phyloP scores from a whole-genome alignment of 192 early-diverging fungal species.

The Podila verticillata region DNA sequence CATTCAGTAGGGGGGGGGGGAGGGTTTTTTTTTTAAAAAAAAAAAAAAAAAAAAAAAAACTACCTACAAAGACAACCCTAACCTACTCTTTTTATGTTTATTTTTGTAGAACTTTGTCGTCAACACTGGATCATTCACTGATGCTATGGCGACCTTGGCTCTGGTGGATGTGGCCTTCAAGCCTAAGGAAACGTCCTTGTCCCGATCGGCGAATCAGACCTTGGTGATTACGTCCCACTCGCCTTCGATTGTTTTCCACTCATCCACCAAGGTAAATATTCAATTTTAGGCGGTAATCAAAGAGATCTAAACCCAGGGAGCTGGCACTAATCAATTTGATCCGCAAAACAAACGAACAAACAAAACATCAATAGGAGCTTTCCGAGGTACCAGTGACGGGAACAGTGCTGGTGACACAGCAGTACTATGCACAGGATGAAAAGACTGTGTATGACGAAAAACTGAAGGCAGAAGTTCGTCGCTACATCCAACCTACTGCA shows the following conservation, averaged over 20 bases:
- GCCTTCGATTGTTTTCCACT: slow-evolving; percentile 56
- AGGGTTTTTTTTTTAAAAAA: background rate
- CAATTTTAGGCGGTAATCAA: too few relatives aligned
- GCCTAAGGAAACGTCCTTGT: slow-evolving; percentile 16
- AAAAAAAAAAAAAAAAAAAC: too few relatives aligned
- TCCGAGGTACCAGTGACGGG: slow-evolving; percentile 13
- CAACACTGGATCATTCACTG: slow-evolving; percentile 45
- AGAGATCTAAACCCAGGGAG: too few relatives aligned
- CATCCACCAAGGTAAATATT: slow-evolving; percentile 45
- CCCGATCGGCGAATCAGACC: slow-evolving; percentile 19
- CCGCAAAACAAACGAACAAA: too few relatives aligned
- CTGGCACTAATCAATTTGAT: too few relatives aligned
- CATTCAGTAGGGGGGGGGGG: background rate
- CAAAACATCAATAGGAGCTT: slow-evolving; percentile 22
- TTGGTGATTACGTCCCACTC: slow-evolving; percentile 41
- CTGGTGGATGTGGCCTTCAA: slow-evolving; percentile 52
- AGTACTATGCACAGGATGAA: slow-evolving; percentile 29
- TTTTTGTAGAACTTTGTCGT: slow-evolving; percentile 55
- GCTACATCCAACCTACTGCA: slow-evolving; percentile 21
- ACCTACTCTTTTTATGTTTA: too few relatives aligned
- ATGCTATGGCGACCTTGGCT: slow-evolving; percentile 54
- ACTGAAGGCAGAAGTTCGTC: slow-evolving; percentile 12
- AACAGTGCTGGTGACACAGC: slow-evolving; percentile 37
- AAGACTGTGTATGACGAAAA: slow-evolving; percentile 21
- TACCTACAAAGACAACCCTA: too few relatives aligned